Conservation (phyloP, 345 rosid genomes). For the Boechera stricta region DNA sequence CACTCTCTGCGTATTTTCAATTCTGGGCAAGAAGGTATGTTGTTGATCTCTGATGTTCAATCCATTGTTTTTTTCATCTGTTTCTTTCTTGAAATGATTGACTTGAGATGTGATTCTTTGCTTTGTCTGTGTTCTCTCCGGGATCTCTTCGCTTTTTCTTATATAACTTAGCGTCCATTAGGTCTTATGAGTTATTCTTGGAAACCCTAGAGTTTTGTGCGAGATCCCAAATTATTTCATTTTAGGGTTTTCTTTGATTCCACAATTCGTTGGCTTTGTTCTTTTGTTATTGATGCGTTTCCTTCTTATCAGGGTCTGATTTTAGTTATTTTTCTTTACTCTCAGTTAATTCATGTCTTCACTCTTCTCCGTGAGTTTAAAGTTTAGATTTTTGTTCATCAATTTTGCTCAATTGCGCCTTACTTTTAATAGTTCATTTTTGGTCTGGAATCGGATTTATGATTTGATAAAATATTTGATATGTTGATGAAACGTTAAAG, state of each 20-base stretch:
- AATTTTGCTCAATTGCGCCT: slow-evolving; percentile 5
- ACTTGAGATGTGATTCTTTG: slow-evolving; percentile 32
- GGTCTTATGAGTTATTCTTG: slow-evolving; percentile 4
- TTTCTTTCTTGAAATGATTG: slow-evolving; percentile 22
- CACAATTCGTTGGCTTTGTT: slow-evolving; percentile 21
- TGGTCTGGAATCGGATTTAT: background rate
- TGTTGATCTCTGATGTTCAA: background rate
- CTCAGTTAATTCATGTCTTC: slow-evolving; percentile 18
- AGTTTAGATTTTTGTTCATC: slow-evolving; percentile 15
- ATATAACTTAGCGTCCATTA: background rate
- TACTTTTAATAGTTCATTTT: background rate
- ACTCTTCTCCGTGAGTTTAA: background rate
- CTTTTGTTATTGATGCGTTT: slow-evolving; percentile 15
- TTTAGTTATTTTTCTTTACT: background rate
- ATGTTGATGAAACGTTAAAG: slow-evolving; percentile 3
- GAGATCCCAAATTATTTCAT: slow-evolving; percentile 27
- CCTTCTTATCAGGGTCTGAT: slow-evolving; percentile 7
- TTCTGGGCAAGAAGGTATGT: slow-evolving; percentile 22
- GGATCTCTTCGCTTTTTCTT: background rate
- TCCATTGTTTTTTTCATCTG: background rate
- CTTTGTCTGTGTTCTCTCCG: slow-evolving; percentile 16
- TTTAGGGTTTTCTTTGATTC: slow-evolving; percentile 37
- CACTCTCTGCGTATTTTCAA: slow-evolving; percentile 18
- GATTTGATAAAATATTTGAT: background rate
- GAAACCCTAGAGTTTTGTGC: slow-evolving; percentile 12